phyloP scores from a whole-genome alignment of 106 monocot species.

The Alisma plantagoaquatica region DNA sequence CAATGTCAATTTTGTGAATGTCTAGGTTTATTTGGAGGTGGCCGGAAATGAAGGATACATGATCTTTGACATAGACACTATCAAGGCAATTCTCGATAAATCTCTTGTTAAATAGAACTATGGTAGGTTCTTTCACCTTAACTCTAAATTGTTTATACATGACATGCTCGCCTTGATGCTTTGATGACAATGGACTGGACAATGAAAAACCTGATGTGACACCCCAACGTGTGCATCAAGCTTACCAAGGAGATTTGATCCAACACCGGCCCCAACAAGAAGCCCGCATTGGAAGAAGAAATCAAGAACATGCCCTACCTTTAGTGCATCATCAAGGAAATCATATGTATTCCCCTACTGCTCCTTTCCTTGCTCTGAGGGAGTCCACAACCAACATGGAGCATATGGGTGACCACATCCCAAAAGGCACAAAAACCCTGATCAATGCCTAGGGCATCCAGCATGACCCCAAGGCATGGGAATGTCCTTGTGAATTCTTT shows the following conservation, averaged over 20 bases:
- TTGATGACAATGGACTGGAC: conserved; percentile 77
- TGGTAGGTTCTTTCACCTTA: too few relatives aligned
- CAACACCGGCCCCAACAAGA: conserved; percentile 40
- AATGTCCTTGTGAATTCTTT: conserved; percentile 46
- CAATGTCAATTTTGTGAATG: too few relatives aligned
- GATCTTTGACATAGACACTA: too few relatives aligned
- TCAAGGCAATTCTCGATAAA: too few relatives aligned
- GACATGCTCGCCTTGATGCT: conserved; percentile 80
- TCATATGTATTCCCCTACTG: conserved; percentile 73
- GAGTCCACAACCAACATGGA: conserved; percentile 45
- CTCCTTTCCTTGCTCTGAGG: conserved; percentile 87
- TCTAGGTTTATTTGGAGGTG: too few relatives aligned
- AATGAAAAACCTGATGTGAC: conserved; percentile 60
- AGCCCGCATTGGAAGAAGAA: conserved; percentile 54
- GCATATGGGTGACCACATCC: conserved; percentile 65
- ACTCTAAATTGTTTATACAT: too few relatives aligned
- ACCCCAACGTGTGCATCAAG: conserved; percentile 53
- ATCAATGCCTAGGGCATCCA: conserved; percentile 82
- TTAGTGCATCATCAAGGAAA: conserved; percentile 57
- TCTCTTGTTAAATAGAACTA: too few relatives aligned
- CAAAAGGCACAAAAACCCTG: conserved; percentile 49
- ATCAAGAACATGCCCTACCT: conserved; percentile 71
- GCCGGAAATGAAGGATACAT: too few relatives aligned
- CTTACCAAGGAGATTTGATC: conserved; percentile 59
- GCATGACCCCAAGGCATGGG: conserved; percentile 59